A percentile compares a stretch with the other conserved stretches of the same genome.
Evolutionary conservation across 78 protist species (phyloP).

Genomic region (Bodo saltans): DNA sequence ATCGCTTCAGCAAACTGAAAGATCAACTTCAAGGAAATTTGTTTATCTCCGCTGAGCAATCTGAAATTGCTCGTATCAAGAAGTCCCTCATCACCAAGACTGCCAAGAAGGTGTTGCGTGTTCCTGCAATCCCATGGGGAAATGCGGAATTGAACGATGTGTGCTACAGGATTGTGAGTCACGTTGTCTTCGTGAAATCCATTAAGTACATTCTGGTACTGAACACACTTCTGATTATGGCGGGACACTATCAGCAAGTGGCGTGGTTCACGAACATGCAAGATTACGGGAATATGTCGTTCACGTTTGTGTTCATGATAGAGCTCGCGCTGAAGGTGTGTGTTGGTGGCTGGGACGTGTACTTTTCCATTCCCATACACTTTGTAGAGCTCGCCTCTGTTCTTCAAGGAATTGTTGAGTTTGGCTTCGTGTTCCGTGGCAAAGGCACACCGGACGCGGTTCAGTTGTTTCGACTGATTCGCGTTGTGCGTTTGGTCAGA

Average conservation of each 20-base stretch:
- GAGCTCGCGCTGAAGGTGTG: conserved; percentile 8
- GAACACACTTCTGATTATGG: background rate
- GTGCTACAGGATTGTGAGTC: background rate
- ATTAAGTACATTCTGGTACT: background rate
- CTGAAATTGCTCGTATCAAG: background rate
- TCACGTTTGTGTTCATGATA: background rate
- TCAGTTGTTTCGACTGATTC: background rate
- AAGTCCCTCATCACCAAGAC: background rate
- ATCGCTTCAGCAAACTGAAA: conserved; percentile 7
- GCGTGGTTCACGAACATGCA: background rate
- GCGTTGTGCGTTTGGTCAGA: conserved; percentile 6
- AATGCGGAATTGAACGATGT: background rate
- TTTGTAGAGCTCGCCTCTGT: background rate
- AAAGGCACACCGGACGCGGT: background rate
- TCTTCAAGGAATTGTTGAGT: background rate
- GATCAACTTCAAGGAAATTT: background rate
- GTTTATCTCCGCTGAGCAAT: conserved; percentile 13
- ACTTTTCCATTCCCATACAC: background rate
- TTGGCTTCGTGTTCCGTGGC: background rate
- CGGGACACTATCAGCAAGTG: background rate
- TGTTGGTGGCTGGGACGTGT: background rate
- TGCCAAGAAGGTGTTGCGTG: background rate
- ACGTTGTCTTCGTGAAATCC: background rate
- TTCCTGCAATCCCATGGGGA: background rate
- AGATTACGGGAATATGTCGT: background rate